A percentile compares a stretch with the other conserved stretches of the same genome.
phyloP scores from a whole-genome alignment of 129 eudicot genomes.

The Centella asiatica region DNA sequence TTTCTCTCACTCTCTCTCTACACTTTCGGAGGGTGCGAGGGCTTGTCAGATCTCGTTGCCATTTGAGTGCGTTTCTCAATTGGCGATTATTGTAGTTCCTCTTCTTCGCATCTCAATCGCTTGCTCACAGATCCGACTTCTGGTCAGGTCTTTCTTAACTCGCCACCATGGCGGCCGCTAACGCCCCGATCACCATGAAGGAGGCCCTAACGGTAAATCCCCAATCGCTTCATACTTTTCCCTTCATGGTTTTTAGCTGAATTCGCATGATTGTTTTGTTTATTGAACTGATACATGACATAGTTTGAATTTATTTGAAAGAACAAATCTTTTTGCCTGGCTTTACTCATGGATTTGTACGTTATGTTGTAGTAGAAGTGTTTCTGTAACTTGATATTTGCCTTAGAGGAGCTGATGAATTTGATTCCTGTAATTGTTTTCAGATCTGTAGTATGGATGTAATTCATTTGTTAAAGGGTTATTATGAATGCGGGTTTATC shows the following conservation, averaged over 20 bases:
- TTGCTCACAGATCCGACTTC: constrained; percentile 31
- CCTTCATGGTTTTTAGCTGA: constrained; percentile 13
- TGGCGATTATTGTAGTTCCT: not conserved
- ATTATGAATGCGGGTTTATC: not conserved
- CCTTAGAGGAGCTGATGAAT: not conserved
- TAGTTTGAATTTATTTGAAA: constrained; percentile 3
- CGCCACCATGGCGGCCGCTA: constrained; percentile 92
- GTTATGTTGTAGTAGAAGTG: constrained; percentile 17
- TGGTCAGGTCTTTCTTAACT: constrained; percentile 32
- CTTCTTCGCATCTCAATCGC: not conserved
- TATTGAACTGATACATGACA: constrained; percentile 5
- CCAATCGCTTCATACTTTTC: not conserved
- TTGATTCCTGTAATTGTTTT: constrained; percentile 6
- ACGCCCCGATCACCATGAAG: constrained; percentile 95
- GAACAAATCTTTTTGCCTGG: constrained; percentile 3
- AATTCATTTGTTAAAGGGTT: not conserved
- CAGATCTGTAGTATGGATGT: constrained; percentile 24
- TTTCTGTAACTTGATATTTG: not conserved
- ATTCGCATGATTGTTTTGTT: constrained; percentile 9
- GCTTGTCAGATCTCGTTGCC: not conserved
- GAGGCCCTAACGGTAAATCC: constrained; percentile 83
- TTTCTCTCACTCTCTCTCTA: constrained; percentile 4
- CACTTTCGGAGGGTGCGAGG: constrained; percentile 4
- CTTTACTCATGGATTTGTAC: constrained; percentile 1
- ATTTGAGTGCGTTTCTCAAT: not conserved